A percentile compares a stretch with the other conserved stretches of the same genome.
phyloP scores from a whole-genome alignment of 306 rosid genomes.

The Hippophae rhamnoides region DNA sequence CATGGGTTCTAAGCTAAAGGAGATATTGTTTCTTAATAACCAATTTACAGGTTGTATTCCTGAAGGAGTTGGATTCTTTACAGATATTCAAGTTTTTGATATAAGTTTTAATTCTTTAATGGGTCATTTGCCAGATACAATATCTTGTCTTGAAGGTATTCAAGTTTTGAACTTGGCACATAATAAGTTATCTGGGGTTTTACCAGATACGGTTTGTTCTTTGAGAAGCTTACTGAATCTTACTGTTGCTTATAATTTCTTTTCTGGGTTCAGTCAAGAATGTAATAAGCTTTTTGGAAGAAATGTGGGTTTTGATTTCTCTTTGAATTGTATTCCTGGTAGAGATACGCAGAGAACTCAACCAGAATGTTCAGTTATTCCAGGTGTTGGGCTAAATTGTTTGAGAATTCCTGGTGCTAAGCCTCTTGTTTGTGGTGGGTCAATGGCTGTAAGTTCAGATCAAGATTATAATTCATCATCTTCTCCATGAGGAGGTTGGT shows the following conservation, averaged over 20 bases:
- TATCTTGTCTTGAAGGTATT: conserved; percentile 70
- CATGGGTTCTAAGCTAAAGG: conserved; percentile 58
- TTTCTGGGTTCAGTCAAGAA: conserved; percentile 84
- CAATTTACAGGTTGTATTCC: conserved; percentile 86
- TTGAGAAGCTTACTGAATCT: conserved; percentile 58
- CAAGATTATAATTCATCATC: conserved; percentile 21
- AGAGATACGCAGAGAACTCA: conserved; percentile 71
- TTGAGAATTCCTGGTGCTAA: conserved; percentile 66
- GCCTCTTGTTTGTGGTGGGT: conserved; percentile 75
- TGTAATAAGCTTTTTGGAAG: conserved; percentile 45
- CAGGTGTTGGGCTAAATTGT: conserved; percentile 76
- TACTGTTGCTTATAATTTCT: conserved; percentile 82
- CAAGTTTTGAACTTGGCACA: conserved; percentile 77
- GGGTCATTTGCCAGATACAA: conserved; percentile 89
- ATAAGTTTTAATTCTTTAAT: conserved; percentile 65
- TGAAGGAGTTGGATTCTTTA: conserved; percentile 78
- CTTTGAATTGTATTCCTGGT: conserved; percentile 80
- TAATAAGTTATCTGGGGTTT: conserved; percentile 79
- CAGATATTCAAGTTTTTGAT: conserved; percentile 82
- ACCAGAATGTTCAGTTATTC: conserved; percentile 72
- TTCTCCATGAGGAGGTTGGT: conserved; percentile 37
- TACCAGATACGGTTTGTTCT: conserved; percentile 72
- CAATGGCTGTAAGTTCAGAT: conserved; percentile 22
- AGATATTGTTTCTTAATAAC: conserved; percentile 79
- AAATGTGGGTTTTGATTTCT: conserved; percentile 83